Base-by-base conservation (phyloP, 257 asterid species). In the Sherardia arvensis region DNA sequence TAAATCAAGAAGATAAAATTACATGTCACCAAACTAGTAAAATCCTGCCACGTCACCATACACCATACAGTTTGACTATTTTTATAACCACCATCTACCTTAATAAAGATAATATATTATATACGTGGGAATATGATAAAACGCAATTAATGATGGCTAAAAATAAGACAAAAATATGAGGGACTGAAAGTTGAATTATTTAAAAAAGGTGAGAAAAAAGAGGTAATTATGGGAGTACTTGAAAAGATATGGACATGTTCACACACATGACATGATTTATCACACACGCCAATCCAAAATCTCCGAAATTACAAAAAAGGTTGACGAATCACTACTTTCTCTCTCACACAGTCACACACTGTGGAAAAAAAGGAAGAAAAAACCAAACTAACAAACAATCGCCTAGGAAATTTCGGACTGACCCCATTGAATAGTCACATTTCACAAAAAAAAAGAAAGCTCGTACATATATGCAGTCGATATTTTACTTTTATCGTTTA, bases 351-450 rank as follows among this genome's bases (percentile, higher is more conserved):
- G 34, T 43, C 47, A 43, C 51, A 43, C 51, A 43, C 34, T 2
- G 21, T 43, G 17, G 17, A 11, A 4, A 2, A 14, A 36, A 33
- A 38, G 11, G 18, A 38, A 17, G 7, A 48, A n/a, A 20, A 0
- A 49, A 20, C 20, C 11, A 51, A 69, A 64, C n/a, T 36, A 53
- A 22, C 32, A 53, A 54, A 54, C 28, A 2, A 53, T 47, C 74
- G 62, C 70, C 64, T 71, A 65, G 57, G 66, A 59, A 69, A 64
- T 69, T 62, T 77, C 75, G 74, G 85, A 81, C 26, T 8, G 12
- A 5, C 79, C 90, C 83, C 72, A 66, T 74, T 64, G 79, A 81
- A 65, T 51, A 75, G 82, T 83, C 95, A 53, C 59, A 1, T 80
- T 18, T 49, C 55, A 17, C 55, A 49, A n/a, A 78, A 78, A 40